Conservation (phyloP, 768 basidiomycete genomes). For the Hericium alpestre region DNA sequence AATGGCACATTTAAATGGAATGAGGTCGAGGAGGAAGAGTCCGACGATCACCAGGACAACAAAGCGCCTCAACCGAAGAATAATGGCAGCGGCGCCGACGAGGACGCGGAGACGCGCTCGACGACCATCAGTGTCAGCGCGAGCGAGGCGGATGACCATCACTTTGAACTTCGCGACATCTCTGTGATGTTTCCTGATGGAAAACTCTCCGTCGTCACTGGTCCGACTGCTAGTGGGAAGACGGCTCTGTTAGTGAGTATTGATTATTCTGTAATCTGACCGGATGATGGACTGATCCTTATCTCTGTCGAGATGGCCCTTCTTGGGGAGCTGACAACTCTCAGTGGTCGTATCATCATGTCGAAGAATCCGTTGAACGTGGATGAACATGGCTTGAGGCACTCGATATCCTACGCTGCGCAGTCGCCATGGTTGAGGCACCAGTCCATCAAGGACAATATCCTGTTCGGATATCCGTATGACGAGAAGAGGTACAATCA, state of each 20-base stretch:
- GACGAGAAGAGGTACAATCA: conserved; percentile 65
- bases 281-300: not conserved
- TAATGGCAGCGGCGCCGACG: not conserved
- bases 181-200: conserved; percentile 63
- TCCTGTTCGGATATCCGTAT: conserved; percentile 41
- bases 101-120: not conserved
- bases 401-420: conserved; percentile 35
- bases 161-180: conserved; percentile 61
- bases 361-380: conserved; percentile 53
- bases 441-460: conserved; percentile 47
- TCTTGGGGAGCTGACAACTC: conserved; percentile 59
- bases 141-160: conserved; percentile 25
- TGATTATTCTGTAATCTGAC: not conserved
- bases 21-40: conserved; percentile 32
- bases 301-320: conserved; percentile 43
- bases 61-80: not conserved
- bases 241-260: conserved; percentile 57
- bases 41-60: conserved; percentile 14
- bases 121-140: not conserved
- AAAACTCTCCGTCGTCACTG: conserved; percentile 59
- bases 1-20: conserved; percentile 50
- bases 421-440: conserved; percentile 38
- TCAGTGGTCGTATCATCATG: conserved; percentile 49
- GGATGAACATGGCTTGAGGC: conserved; percentile 51
- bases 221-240: conserved; percentile 78